Base-by-base conservation (phyloP, 768 basidiomycete genomes). In the Amanita rimosa region DNA sequence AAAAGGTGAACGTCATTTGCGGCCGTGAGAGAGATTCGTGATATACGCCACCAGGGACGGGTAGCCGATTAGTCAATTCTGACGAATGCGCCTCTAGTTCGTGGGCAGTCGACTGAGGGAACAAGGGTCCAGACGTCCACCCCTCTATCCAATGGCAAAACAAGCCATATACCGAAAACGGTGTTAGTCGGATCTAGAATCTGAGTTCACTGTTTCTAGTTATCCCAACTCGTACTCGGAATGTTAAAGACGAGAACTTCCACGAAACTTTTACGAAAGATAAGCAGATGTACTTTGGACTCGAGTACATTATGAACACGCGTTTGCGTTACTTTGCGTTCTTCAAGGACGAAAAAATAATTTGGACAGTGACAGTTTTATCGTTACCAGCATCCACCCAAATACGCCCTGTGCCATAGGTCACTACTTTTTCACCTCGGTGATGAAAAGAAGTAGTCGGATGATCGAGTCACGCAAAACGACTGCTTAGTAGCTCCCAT, bases 61-160 rank as follows among this genome's bases (percentile, higher is more conserved):
- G 83, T 16, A 75, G 72, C 71, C 78, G 0, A 69, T 82, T 33
- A 80, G 76, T 9, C 67, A 74, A 60, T 80, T 31, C 83, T 9
- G 75, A 83, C 58, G 22, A 22, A 22, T 6, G 61, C 67, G 89
- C 57, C 84, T 84, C 2, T 60, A 77, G 5, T 69, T 81, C 4
- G 53, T 67, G n/a, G 8, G 31, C 17, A 16, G 31, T 45, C 17
- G 8, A 33, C 29, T 11, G 17, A 21, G 83, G 85, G 21, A 62
- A 69, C 40, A 70, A 75, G 43, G 63, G 89, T 41, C 73, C 91
- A 75, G n/a, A n/a, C 91, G 90, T 62, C 87, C 90, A 73, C 70
- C 13, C 67, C 88, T 79, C 37, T 82, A 85, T 60, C 26, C 81
- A 5, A 24, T 24, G 22, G 81, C 54, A 24, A 41, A 24, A 41